Percentiles rank a stretch among this genome's conserved stretches.
These are phyloP conservation scores for Candida neerlandica DNA, from an alignment of 1,139 yeast genomes.

Conservation along the genomic window DNA sequence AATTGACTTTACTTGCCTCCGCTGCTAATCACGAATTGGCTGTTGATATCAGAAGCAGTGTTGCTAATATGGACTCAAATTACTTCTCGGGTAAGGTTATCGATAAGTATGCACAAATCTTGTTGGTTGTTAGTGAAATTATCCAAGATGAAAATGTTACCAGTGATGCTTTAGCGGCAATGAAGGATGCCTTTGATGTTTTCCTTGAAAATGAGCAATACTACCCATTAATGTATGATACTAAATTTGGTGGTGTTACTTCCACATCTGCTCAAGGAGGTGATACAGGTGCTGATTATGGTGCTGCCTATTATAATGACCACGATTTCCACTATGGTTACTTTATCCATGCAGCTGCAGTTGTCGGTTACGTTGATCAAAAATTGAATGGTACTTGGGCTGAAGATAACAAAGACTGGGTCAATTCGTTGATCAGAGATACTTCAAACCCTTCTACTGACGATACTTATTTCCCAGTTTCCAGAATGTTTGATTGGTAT, in stretches of 20 bases:
- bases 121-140: slow-evolving; percentile 64
- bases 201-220: slow-evolving; percentile 54
- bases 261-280: slow-evolving; percentile 58
- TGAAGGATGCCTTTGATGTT: slow-evolving; percentile 56
- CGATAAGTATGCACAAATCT: slow-evolving; percentile 74
- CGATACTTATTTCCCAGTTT: slow-evolving; percentile 73
- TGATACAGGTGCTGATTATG: slow-evolving; percentile 50
- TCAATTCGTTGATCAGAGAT: slow-evolving; percentile 53
- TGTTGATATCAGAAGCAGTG: slow-evolving; percentile 56
- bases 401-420: slow-evolving; percentile 48
- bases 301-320: slow-evolving; percentile 72
- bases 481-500: slow-evolving; percentile 78
- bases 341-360: slow-evolving; percentile 76
- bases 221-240: slow-evolving; percentile 69
- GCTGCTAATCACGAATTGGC: slow-evolving; percentile 60
- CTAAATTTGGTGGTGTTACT: slow-evolving; percentile 67
- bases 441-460: slow-evolving; percentile 70
- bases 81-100: slow-evolving; percentile 72
- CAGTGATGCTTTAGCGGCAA: slow-evolving; percentile 43
- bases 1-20: slow-evolving; percentile 52
- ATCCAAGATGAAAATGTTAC: slow-evolving; percentile 56
- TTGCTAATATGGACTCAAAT: slow-evolving; percentile 51
- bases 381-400: slow-evolving; percentile 59
- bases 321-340: slow-evolving; percentile 86
- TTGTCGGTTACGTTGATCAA: slow-evolving; percentile 65